These are phyloP conservation scores for Epithele typhae DNA, from an alignment of 768 basidiomycete species.

Conservation along the genomic window DNA sequence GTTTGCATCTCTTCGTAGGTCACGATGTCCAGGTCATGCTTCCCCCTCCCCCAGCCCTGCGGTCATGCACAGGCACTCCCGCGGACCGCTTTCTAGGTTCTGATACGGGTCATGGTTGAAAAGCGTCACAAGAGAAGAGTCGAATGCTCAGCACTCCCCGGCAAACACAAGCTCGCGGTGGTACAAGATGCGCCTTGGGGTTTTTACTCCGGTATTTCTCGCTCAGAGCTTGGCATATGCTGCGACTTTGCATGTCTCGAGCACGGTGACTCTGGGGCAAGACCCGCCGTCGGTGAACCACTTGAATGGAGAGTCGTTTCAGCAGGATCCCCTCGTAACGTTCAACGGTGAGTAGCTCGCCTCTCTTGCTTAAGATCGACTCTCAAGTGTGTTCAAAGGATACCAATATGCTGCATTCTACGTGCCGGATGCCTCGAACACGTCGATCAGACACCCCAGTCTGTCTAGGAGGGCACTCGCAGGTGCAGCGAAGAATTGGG, in stretches of 20 bases:
- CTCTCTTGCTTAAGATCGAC: no score
- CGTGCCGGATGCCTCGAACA: slow-evolving; percentile 21
- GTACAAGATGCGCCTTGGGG: no score
- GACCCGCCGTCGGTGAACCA: slow-evolving; percentile 33
- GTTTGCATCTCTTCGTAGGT: slow-evolving; percentile 3
- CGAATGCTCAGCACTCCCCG: no score
- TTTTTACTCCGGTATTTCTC: no score
- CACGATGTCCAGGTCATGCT: slow-evolving; percentile 13
- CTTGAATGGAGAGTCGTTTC: slow-evolving; percentile 34
- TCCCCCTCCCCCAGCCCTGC: no score
- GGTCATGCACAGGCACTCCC: no score
- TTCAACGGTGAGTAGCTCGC: slow-evolving; percentile 25
- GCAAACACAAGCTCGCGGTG: no score
- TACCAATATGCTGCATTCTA: slow-evolving; percentile 35
- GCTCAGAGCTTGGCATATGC: neutral
- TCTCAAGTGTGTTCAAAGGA: slow-evolving; percentile 11
- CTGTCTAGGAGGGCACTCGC: slow-evolving; percentile 24
- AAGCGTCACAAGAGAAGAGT: no score
- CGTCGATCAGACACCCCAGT: slow-evolving; percentile 26
- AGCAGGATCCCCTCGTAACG: slow-evolving; percentile 31
- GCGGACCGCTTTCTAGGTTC: no score
- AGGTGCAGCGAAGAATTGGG: slow-evolving; percentile 16
- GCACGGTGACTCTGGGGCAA: slow-evolving; percentile 22
- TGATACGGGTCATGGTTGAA: no score
- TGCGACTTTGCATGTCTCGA: slow-evolving; percentile 14